Conservation (phyloP, 2,329 filamentous ascomycete genomes). For the Cercospora sojina region DNA sequence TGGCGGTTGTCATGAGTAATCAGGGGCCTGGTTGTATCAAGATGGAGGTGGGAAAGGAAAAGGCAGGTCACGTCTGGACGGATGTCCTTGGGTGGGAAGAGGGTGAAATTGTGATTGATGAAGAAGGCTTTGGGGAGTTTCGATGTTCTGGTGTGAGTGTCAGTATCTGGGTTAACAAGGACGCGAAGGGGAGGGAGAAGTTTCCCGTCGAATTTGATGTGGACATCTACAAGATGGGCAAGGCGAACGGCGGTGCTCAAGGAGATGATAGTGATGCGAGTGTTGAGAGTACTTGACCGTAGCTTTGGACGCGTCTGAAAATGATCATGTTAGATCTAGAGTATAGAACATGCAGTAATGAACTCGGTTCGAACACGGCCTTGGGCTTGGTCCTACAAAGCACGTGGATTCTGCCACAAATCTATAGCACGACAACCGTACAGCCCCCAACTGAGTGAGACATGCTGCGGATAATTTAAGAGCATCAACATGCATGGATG, state of each 20-base stretch:
- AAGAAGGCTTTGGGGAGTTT: slow-evolving; percentile 60
- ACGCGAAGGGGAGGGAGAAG: slow-evolving; percentile 54
- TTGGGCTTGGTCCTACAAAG: background rate
- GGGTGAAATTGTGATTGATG: slow-evolving; percentile 58
- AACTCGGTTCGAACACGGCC: background rate
- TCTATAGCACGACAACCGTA: background rate
- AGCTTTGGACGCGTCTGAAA: background rate
- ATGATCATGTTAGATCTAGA: background rate
- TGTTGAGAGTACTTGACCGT: background rate
- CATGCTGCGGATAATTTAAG: background rate
- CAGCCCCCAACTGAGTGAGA: background rate
- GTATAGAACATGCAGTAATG: background rate
- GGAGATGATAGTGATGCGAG: background rate
- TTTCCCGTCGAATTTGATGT: slow-evolving; percentile 41
- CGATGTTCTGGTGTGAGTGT: slow-evolving; percentile 56
- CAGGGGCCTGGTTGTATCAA: slow-evolving; percentile 44
- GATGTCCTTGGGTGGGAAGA: slow-evolving; percentile 60
- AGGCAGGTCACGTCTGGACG: slow-evolving; percentile 60
- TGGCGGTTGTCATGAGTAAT: slow-evolving; percentile 50
- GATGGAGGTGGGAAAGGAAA: slow-evolving; percentile 59
- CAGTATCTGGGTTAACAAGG: slow-evolving; percentile 60
- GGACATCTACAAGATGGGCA: slow-evolving; percentile 22
- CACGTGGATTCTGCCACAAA: background rate
- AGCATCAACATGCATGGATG: background rate
- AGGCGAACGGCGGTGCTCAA: background rate